Conservation (phyloP, 352 stramenopile genomes). For the Globisporangium perplexum region DNA sequence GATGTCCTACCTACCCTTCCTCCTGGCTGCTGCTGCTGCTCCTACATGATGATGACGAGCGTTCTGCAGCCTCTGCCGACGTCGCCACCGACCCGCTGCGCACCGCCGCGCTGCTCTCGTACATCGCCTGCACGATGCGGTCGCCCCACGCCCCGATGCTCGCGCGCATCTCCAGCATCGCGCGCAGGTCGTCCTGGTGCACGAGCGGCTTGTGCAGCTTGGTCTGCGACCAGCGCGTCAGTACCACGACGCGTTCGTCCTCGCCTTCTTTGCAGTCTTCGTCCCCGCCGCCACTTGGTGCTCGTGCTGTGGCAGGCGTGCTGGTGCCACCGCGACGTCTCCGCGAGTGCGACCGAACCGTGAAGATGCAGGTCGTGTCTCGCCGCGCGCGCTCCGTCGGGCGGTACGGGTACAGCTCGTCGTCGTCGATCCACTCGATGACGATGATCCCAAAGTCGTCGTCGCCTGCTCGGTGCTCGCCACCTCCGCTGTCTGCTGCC, state of each 20-base stretch:
- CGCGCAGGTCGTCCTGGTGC: neutral
- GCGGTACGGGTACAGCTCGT: conserved; percentile 29
- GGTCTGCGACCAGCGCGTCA: conserved; percentile 13
- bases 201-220: conserved; percentile 5
- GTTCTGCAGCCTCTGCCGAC: neutral
- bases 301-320: too few species aligned
- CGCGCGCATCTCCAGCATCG: conserved; percentile 8
- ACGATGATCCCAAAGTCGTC: conserved; percentile 13
- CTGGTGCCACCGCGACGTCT: too few species aligned
- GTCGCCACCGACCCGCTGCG: too few species aligned
- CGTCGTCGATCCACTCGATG: conserved; percentile 25
- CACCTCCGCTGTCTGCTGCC: neutral
- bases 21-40: too few species aligned
- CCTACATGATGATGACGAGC: too few species aligned
- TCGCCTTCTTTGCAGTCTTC: neutral
- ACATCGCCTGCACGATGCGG: conserved; percentile 8
- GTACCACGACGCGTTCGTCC: conserved; percentile 1
- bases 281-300: neutral
- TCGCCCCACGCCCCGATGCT: conserved; percentile 13
- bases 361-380: conserved; percentile 15
- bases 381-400: conserved; percentile 20
- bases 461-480: neutral
- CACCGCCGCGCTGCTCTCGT: neutral
- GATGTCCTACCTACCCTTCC: neutral
- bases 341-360: neutral